Evolutionary conservation across 345 rosid genomes (phyloP).

Genomic region (Lepidium sativum): DNA sequence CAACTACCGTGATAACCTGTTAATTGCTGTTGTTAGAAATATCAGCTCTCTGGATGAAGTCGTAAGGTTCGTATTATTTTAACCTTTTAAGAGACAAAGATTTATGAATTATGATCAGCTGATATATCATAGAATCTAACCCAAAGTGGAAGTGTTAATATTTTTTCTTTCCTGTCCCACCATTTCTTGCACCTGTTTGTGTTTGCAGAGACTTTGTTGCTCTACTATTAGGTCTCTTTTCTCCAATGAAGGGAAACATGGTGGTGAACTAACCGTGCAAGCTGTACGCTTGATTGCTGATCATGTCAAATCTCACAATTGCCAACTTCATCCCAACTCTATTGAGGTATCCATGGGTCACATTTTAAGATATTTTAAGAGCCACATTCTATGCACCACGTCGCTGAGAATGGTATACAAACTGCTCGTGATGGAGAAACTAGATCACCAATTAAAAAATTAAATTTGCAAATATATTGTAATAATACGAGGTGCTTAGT

Average conservation of each 20-base stretch:
- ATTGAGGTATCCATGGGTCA: conserved; percentile 43
- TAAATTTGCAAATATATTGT: background rate
- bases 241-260: conserved; percentile 76
- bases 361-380: conserved; percentile 3
- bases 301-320: conserved; percentile 62
- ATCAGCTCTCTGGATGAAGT: conserved; percentile 74
- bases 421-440: background rate
- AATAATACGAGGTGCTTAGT: background rate
- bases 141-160: background rate
- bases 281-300: conserved; percentile 78
- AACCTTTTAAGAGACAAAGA: background rate
- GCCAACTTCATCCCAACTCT: conserved; percentile 88
- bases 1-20: conserved; percentile 67
- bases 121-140: background rate
- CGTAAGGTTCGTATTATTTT: conserved; percentile 45
- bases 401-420: background rate
- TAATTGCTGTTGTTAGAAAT: conserved; percentile 61
- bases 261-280: conserved; percentile 74
- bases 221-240: conserved; percentile 66
- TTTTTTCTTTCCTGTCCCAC: background rate
- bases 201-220: conserved; percentile 68
- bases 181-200: conserved; percentile 6
- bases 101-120: background rate
- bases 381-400: background rate
- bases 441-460: background rate